Conservation (phyloP, 257 asterid species). For the Craterostigma plantagineum region DNA sequence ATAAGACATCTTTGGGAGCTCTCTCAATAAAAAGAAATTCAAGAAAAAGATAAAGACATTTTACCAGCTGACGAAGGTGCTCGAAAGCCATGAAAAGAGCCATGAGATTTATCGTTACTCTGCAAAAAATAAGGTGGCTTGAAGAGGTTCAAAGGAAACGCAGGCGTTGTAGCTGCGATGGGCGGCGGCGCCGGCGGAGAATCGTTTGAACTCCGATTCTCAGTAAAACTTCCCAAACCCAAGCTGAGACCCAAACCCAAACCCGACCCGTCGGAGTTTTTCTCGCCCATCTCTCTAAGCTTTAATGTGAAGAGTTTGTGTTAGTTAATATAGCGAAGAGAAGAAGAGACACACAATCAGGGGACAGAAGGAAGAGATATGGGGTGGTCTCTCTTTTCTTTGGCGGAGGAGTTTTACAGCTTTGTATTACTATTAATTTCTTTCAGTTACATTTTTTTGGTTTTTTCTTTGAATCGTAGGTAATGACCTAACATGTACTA, state of each 20-base stretch:
- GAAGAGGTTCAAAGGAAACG: constrained; percentile 36
- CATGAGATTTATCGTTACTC: constrained; percentile 12
- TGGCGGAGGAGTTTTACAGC: too few species aligned
- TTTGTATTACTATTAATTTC: too few species aligned
- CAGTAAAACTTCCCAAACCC: constrained; percentile 17
- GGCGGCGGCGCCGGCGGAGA: constrained; percentile 23
- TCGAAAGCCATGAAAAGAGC: constrained; percentile 1
- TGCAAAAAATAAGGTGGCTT: constrained; percentile 22
- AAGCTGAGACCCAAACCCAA: constrained; percentile 53
- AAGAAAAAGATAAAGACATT: too few species aligned
- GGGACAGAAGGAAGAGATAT: too few species aligned
- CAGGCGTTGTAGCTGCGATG: constrained; percentile 7
- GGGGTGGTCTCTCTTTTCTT: too few species aligned
- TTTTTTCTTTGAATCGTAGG: too few species aligned
- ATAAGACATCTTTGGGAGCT: neutral
- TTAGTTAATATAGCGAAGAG: constrained; percentile 5
- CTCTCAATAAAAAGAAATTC: too few species aligned
- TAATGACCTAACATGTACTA: too few species aligned
- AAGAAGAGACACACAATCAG: neutral
- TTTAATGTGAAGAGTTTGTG: too few species aligned
- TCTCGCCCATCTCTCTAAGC: constrained; percentile 26
- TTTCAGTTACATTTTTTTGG: too few species aligned
- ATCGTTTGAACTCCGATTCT: too few species aligned
- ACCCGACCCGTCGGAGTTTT: constrained; percentile 34
- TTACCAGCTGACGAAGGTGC: neutral